phyloP scores from a whole-genome alignment of 352 stramenopile genomes.

The Blastocystis sp. region DNA sequence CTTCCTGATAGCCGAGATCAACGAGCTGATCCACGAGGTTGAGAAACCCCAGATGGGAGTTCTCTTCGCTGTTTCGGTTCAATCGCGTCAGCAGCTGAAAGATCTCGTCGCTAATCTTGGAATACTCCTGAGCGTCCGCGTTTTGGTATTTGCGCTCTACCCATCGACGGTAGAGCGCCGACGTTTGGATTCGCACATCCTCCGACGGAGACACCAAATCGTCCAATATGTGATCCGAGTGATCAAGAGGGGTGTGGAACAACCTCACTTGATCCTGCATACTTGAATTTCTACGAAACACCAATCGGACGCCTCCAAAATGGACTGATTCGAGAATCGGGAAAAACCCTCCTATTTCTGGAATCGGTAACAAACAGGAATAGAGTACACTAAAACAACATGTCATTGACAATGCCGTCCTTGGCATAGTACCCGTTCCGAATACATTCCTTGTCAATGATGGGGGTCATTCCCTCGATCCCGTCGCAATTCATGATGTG shows the following conservation, averaged over 20 bases:
- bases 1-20: slow-evolving; percentile 74
- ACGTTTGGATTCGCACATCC: slow-evolving; percentile 18
- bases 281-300: not conserved
- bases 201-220: slow-evolving; percentile 28
- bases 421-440: slow-evolving; percentile 48
- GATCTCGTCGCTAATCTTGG: slow-evolving; percentile 50
- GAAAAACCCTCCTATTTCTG: not conserved
- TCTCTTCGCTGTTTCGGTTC: slow-evolving; percentile 13
- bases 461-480: slow-evolving; percentile 46
- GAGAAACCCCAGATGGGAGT: slow-evolving; percentile 36
- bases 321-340: not conserved
- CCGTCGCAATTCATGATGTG: slow-evolving; percentile 67
- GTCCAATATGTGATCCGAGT: slow-evolving; percentile 36
- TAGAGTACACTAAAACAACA: slow-evolving; percentile 46
- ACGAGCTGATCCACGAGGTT: slow-evolving; percentile 64
- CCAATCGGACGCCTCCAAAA: not conserved
- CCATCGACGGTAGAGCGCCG: slow-evolving; percentile 33
- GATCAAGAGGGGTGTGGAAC: slow-evolving; percentile 20
- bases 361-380: not conserved
- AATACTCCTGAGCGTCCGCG: slow-evolving; percentile 64
- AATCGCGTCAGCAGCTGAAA: slow-evolving; percentile 43
- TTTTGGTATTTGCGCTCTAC: slow-evolving; percentile 65
- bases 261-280: slow-evolving; percentile 61
- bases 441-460: slow-evolving; percentile 42
- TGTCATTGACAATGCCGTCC: slow-evolving; percentile 66